These are phyloP conservation scores for Xylaria nigripes DNA, from an alignment of 495 filamentous ascomycete species.

Conservation along the genomic window DNA sequence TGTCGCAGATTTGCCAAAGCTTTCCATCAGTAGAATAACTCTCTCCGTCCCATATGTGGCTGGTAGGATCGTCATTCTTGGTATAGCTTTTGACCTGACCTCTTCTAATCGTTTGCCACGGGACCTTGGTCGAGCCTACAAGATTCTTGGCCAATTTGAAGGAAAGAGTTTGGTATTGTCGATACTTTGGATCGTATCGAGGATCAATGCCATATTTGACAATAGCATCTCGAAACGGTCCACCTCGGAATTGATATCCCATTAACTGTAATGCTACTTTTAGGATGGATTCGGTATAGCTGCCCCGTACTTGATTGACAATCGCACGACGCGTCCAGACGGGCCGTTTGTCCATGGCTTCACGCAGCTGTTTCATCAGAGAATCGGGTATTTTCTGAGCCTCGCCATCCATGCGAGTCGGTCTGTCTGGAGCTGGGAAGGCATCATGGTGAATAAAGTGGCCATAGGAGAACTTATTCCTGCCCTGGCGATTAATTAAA, in stretches of 20 bases:
- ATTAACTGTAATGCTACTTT: slow-evolving; percentile 64
- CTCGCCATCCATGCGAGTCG: slow-evolving; percentile 34
- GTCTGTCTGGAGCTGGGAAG: slow-evolving; percentile 31
- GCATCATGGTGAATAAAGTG: slow-evolving; percentile 56
- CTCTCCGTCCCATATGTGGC: slow-evolving; percentile 76
- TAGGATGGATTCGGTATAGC: slow-evolving; percentile 37
- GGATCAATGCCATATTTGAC: slow-evolving; percentile 82
- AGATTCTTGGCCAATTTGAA: slow-evolving; percentile 53
- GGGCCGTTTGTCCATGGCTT: slow-evolving; percentile 61
- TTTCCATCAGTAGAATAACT: slow-evolving; percentile 63
- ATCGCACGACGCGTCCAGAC: slow-evolving; percentile 80
- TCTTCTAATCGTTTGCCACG: slow-evolving; percentile 36
- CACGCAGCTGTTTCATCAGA: slow-evolving; percentile 50
- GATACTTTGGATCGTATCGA: slow-evolving; percentile 60
- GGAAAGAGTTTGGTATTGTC: slow-evolving; percentile 78
- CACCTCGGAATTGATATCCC: slow-evolving; percentile 81
- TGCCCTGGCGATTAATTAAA: slow-evolving; percentile 26
- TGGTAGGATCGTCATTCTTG: slow-evolving; percentile 30
- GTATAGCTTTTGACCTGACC: slow-evolving; percentile 21
- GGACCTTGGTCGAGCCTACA: slow-evolving; percentile 36
- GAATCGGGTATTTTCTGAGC: slow-evolving; percentile 40
- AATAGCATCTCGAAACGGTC: slow-evolving; percentile 84
- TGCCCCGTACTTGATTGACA: slow-evolving; percentile 54
- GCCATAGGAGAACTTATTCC: slow-evolving; percentile 42
- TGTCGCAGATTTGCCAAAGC: slow-evolving; percentile 89